phyloP scores from a whole-genome alignment of 441 rosid genomes.

The Pelargonium myrrhifolium region DNA sequence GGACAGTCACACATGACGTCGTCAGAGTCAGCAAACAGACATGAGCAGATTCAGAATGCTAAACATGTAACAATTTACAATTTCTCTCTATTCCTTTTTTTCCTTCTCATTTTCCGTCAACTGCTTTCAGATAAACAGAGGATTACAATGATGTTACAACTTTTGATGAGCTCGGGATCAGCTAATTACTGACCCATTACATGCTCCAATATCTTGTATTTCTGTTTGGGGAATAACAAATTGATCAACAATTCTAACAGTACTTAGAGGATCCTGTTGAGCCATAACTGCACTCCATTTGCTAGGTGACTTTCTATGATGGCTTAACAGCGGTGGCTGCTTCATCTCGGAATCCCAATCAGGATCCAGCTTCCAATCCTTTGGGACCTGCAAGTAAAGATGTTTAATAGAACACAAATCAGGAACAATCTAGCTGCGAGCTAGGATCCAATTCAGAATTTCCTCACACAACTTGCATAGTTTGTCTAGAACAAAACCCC shows the following conservation, averaged over 20 bases:
- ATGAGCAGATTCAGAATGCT: not conserved
- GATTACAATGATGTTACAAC: slow-evolving; percentile 26
- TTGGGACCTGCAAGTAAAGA: slow-evolving; percentile 61
- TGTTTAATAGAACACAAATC: not conserved
- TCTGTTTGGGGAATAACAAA: slow-evolving; percentile 51
- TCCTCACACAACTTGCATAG: not conserved
- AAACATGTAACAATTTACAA: not conserved
- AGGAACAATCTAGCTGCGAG: not conserved
- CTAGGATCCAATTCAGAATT: not conserved
- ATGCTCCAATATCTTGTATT: slow-evolving; percentile 27
- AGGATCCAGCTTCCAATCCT: slow-evolving; percentile 90
- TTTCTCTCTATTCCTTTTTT: not conserved
- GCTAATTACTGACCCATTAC: slow-evolving; percentile 31
- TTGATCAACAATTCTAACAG: slow-evolving; percentile 72
- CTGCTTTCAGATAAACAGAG: not conserved
- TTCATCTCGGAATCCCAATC: slow-evolving; percentile 78
- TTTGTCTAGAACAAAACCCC: not conserved
- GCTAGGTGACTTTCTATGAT: slow-evolving; percentile 62
- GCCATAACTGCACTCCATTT: slow-evolving; percentile 73
- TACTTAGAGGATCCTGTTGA: slow-evolving; percentile 67
- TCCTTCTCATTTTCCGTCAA: not conserved
- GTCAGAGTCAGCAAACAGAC: not conserved
- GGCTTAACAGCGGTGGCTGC: slow-evolving; percentile 50
- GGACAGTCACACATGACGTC: too few relatives aligned
- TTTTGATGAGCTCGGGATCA: slow-evolving; percentile 24